These are phyloP conservation scores for Tinospora cordifolia DNA, from an alignment of 164 flowering plant genomes.

Conservation along the genomic window DNA sequence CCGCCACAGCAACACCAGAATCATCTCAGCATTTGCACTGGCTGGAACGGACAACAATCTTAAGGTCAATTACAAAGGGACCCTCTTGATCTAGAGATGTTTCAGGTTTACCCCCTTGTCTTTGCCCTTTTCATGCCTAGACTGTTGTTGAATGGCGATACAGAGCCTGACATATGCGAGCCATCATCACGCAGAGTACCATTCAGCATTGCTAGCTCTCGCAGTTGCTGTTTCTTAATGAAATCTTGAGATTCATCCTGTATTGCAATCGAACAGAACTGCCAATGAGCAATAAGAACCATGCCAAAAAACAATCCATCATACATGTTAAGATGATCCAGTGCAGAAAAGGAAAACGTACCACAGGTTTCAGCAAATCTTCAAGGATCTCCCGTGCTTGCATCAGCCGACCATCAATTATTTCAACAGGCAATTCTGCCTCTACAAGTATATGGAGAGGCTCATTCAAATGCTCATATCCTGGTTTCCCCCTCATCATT, in stretches of 20 bases:
- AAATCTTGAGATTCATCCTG: constrained; percentile 91
- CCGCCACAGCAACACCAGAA: constrained; percentile 23
- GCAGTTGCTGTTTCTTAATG: constrained; percentile 88
- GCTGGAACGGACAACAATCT: constrained; percentile 19
- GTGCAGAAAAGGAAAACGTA: constrained; percentile 14
- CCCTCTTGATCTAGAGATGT: constrained; percentile 4
- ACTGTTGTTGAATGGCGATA: constrained; percentile 92
- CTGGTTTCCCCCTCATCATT: constrained; percentile 93
- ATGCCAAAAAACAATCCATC: background rate
- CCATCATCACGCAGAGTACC: constrained; percentile 88
- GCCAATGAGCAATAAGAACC: background rate
- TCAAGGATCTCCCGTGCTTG: constrained; percentile 89
- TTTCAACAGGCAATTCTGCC: constrained; percentile 85
- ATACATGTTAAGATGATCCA: background rate
- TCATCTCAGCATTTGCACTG: constrained; percentile 13
- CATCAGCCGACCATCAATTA: constrained; percentile 72
- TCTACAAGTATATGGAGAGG: constrained; percentile 88
- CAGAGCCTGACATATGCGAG: constrained; percentile 90
- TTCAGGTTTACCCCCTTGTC: constrained; percentile 54
- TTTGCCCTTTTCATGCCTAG: constrained; percentile 98
- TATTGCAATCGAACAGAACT: background rate
- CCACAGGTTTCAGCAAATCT: constrained; percentile 85
- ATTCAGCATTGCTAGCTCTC: constrained; percentile 96
- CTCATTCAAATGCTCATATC: constrained; percentile 89
- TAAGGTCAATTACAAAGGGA: constrained; percentile 20